These are phyloP conservation scores for Globisporangium cystogenes DNA, from an alignment of 352 stramenopile species.

Conservation along the genomic window DNA sequence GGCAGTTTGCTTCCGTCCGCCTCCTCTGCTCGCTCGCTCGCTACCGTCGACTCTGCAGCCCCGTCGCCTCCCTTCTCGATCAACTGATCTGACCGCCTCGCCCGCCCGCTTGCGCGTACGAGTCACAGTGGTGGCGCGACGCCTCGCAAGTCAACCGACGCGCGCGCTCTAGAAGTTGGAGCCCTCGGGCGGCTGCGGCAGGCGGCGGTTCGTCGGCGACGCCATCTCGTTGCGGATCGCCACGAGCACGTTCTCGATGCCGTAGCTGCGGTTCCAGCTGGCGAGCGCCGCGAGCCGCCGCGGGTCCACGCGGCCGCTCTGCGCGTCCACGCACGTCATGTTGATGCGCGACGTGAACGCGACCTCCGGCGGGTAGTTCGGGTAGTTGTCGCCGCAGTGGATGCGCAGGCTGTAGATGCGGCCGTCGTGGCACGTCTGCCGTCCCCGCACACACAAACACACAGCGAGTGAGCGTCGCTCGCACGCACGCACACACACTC, in stretches of 20 bases:
- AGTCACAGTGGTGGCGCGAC: too few relatives aligned
- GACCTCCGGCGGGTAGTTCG: slow-evolving; percentile 90
- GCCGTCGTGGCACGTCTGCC: slow-evolving; percentile 93
- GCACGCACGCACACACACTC: neutral
- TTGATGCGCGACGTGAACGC: slow-evolving; percentile 97
- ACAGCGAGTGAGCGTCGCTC: neutral
- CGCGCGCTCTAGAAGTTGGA: slow-evolving; percentile 91
- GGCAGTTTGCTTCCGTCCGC: too few relatives aligned
- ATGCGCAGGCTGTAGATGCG: slow-evolving; percentile 96
- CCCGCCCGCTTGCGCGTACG: too few relatives aligned
- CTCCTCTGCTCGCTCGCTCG: too few relatives aligned
- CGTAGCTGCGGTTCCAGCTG: slow-evolving; percentile 85
- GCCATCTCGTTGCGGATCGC: slow-evolving; percentile 89
- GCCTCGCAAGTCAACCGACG: too few relatives aligned
- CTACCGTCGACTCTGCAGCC: too few relatives aligned
- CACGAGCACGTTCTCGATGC: slow-evolving; percentile 89
- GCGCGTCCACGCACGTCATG: slow-evolving; percentile 94
- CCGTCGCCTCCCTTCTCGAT: too few relatives aligned
- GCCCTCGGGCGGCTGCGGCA: slow-evolving; percentile 89
- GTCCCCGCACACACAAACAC: neutral
- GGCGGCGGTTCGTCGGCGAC: slow-evolving; percentile 79
- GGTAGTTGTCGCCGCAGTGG: slow-evolving; percentile 93
- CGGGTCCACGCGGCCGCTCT: slow-evolving; percentile 75
- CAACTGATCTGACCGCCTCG: too few relatives aligned
- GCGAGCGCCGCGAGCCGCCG: slow-evolving; percentile 61